Evolutionary conservation across 768 basidiomycete genomes (phyloP), one percentile per base, ranked within the genome.

Genomic region (Boletus vinaceobasis): DNA sequence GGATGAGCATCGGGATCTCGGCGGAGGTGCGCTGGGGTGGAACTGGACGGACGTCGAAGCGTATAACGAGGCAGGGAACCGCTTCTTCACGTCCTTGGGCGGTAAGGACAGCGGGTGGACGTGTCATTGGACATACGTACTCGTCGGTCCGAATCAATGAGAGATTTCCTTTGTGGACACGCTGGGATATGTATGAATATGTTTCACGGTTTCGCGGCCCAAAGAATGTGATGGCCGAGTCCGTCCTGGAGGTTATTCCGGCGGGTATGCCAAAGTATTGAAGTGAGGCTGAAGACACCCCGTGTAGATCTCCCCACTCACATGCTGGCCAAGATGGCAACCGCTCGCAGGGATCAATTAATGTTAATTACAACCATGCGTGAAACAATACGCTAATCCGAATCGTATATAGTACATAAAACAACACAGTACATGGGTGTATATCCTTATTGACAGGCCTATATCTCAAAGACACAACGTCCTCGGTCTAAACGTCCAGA

Each of bases 401-500:
- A 21, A 19, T 33, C 32, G 38, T 50, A 60, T 21, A 38, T 39
- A 38, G 4, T 57, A 56, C 42, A 53, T 32, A 23, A 46, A 50
- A 61, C 27, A 40, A 53, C 45, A 62, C 33, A 46, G 19, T 56
- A 61, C 48, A 61, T 44, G 35, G 13, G 4, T 9, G n/a, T 38
- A 50, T 61, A 56, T 48, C 15, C 37, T 47, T 13, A 49, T 39
- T n/a, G 26, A 51, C n/a, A 26, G 1, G n/a, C 38, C 42, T 48
- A 58, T 19, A 61, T 53, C 36, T 64, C 49, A 58, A 33, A 44
- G 35, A 43, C 57, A 40, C 40, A 38, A 37, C 15, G 46, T 48
- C 61, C 65, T 73, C n/a, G 81, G 80, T 63, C 76, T 74, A 73
- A 88, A 83, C 60, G 82, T 87, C 84, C 91, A 88, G 50, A 95